Base-by-base conservation (phyloP, 139 green algal species). In the Edaphochlamys debaryana region DNA sequence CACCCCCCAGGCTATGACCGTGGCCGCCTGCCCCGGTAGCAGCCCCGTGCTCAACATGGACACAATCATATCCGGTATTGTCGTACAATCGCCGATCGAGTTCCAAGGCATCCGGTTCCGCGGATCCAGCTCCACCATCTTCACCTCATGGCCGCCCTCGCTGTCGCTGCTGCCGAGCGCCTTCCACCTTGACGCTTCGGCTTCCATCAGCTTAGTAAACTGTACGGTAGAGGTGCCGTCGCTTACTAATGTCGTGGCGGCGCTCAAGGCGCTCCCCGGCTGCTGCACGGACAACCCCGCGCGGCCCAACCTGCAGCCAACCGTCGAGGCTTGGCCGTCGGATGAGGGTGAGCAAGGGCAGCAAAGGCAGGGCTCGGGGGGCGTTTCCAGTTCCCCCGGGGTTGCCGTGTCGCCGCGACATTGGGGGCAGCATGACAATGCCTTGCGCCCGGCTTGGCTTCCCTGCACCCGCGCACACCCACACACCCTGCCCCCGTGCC, bases 61-160 rank as follows among this genome's bases (percentile, higher is more conserved):
- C 22, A 23, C 27, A n/a, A 41, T 81, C n/a, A 1, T 30, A 2
- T 4, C 38, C 40, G 75, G 36, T 6, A 30, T 81, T 0, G 2
- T 36, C 1, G 64, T 71, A 0, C 60, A 60, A 0, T 22, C 27
- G 3, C 20, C 41, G 30, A 3, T 71, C 30, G 60, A 71, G 19
- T 81, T 81, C 30, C 23, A 0, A 27, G 60, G 60, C 0, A 34
- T 81, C 15, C 60, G 62, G 9, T 81, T 81, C 40, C 67, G 52
- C 20, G 60, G 30, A 41, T 62, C 41, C 22, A 58, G 32, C 30
- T 5, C 58, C 3, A 81, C 75, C 41, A 81, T 72, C 75, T 81
- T 42, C 75, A 72, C 60, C 13, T 3, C n/a, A 29, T 81, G 75
- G 75, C 75, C 75, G 29, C 60, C 75, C 15, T 30, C 32, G 8